Percentiles rank a stretch among this genome's conserved stretches.
These are phyloP conservation scores for Neovahlkampfia damariscottae DNA, from an alignment of 78 protist species.

Conservation along the genomic window DNA sequence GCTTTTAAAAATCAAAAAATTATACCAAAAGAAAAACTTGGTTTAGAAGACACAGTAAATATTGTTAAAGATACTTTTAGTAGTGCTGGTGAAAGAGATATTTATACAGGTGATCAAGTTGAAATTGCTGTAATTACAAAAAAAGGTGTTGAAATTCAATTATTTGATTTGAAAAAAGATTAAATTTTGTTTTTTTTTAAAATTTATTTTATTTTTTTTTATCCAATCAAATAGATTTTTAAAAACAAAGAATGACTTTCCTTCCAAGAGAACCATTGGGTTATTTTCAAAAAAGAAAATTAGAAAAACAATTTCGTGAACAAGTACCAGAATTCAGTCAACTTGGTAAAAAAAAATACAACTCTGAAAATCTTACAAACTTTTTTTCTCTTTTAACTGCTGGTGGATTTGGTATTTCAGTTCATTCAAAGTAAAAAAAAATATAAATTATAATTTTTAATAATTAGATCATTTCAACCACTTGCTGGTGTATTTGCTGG, in stretches of 20 bases:
- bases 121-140: constrained; percentile 62
- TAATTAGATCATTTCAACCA: neutral
- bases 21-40: constrained; percentile 14
- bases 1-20: neutral
- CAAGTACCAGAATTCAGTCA: neutral
- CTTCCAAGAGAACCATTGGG: neutral
- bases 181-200: constrained; percentile 6
- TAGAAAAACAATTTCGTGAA: neutral
- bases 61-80: constrained; percentile 72
- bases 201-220: neutral
- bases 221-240: too few species aligned
- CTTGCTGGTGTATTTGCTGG: neutral
- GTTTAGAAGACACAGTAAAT: constrained; percentile 57
- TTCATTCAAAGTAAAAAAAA: too few species aligned
- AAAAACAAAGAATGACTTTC: neutral
- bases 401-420: too few species aligned
- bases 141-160: constrained; percentile 29
- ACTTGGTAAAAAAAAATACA: neutral
- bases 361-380: too few species aligned
- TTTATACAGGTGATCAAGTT: constrained; percentile 93
- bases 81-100: constrained; percentile 95
- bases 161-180: neutral
- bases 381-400: too few species aligned
- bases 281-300: neutral
- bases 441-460: too few species aligned